These are phyloP conservation scores for Neurospora cerealis DNA, from an alignment of 495 filamentous ascomycete species.

Conservation along the genomic window DNA sequence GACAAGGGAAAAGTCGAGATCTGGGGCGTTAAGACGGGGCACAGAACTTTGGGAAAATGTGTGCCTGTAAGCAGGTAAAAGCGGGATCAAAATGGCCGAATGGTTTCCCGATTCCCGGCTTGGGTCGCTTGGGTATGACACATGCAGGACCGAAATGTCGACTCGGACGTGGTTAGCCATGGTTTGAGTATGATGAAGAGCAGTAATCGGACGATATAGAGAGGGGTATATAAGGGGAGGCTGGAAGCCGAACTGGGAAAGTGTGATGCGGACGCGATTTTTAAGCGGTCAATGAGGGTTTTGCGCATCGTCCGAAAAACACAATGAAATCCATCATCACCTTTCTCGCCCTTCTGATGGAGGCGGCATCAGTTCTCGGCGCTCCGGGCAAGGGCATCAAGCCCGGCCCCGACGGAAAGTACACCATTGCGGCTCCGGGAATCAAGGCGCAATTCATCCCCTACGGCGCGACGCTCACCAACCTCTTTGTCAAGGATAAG, in stretches of 20 bases:
- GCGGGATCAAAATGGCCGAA: neutral
- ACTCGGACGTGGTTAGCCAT: neutral
- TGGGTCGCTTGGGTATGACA: neutral
- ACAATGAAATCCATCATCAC: slow-evolving; percentile 9
- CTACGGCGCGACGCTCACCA: slow-evolving; percentile 46
- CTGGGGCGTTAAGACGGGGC: neutral
- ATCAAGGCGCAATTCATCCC: slow-evolving; percentile 50
- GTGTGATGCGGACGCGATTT: neutral
- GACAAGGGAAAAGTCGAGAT: neutral
- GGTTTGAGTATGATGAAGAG: neutral
- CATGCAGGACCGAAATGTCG: neutral
- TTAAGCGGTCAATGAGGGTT: neutral
- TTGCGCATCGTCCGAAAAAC: neutral
- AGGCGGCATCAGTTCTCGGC: slow-evolving; percentile 1
- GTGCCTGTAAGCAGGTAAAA: neutral
- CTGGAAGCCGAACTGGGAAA: neutral
- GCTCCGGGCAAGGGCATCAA: slow-evolving; percentile 1
- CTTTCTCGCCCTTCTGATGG: slow-evolving; percentile 9
- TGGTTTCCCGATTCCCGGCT: neutral
- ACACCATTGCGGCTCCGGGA: slow-evolving; percentile 39
- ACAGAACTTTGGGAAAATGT: neutral
- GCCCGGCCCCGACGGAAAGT: slow-evolving; percentile 30
- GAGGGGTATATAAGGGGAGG: neutral
- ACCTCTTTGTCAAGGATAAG: slow-evolving; percentile 47
- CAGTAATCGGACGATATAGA: neutral